Evolutionary conservation across 345 rosid genomes (phyloP).

Genomic region (Salix exigua): DNA sequence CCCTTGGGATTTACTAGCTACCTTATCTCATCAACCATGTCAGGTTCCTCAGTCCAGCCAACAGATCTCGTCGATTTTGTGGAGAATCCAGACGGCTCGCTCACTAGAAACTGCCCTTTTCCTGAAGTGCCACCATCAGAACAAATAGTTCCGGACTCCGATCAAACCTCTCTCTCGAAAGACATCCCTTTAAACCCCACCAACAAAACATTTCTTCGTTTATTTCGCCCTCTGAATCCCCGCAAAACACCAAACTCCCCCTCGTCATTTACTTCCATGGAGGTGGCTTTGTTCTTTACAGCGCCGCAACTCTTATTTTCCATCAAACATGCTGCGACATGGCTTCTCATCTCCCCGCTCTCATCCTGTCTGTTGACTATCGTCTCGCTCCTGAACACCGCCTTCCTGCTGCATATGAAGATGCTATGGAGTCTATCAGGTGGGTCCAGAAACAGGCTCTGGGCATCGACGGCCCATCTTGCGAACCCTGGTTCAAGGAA

Average conservation of each 20-base stretch:
- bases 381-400: slow-evolving; percentile 87
- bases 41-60: too few relatives aligned
- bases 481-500: slow-evolving; percentile 65
- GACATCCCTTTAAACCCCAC: slow-evolving; percentile 54
- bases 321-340: slow-evolving; percentile 50
- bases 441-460: slow-evolving; percentile 70
- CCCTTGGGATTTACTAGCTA: too few relatives aligned
- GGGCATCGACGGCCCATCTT: slow-evolving; percentile 12
- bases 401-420: slow-evolving; percentile 89
- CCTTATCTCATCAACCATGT: too few relatives aligned
- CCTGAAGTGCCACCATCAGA: slow-evolving; percentile 39
- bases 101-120: slow-evolving; percentile 39
- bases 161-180: slow-evolving; percentile 35
- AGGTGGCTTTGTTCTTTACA: slow-evolving; percentile 61
- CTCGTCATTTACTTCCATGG: slow-evolving; percentile 67
- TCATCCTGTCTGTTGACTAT: slow-evolving; percentile 73
- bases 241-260: slow-evolving; percentile 45
- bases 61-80: too few relatives aligned
- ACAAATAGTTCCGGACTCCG: slow-evolving; percentile 12
- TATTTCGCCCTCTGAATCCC: slow-evolving; percentile 44
- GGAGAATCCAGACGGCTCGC: slow-evolving; percentile 59
- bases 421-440: slow-evolving; percentile 57
- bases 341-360: slow-evolving; percentile 43
- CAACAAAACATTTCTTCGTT: slow-evolving; percentile 54
- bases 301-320: slow-evolving; percentile 40